Evolutionary conservation across 768 basidiomycete species (phyloP).

Genomic region (Pisolithus sp.): DNA sequence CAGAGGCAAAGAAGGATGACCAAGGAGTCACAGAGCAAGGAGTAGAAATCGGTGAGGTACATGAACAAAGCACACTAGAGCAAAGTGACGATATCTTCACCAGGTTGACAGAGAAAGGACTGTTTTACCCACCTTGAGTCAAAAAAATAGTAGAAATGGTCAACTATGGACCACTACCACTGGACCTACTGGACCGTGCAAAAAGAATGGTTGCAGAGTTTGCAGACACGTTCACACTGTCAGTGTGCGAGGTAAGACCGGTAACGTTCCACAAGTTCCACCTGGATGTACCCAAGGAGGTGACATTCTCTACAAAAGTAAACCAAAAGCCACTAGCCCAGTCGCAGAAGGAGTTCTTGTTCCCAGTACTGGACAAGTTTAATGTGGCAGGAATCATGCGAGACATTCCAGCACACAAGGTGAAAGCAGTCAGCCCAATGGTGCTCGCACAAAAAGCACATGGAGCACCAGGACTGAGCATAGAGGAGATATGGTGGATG

Average conservation of each 20-base stretch:
- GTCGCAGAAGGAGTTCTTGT: conserved; percentile 27
- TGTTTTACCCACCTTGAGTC: conserved; percentile 14
- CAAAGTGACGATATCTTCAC: conserved; percentile 4
- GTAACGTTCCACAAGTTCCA: conserved; percentile 28
- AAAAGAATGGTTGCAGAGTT: conserved; percentile 19
- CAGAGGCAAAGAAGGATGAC: background rate
- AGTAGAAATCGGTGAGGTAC: background rate
- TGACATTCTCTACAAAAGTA: conserved; percentile 26
- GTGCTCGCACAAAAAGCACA: conserved; percentile 10
- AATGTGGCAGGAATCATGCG: conserved; percentile 23
- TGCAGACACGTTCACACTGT: conserved; percentile 30
- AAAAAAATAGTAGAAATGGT: conserved; percentile 12
- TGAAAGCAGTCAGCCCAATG: conserved; percentile 6
- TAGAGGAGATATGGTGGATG: conserved; percentile 3
- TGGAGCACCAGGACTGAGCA: background rate
- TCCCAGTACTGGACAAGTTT: conserved; percentile 30
- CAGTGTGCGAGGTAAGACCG: conserved; percentile 21
- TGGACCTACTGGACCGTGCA: conserved; percentile 18
- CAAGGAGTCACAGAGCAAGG: background rate
- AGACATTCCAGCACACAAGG: conserved; percentile 4
- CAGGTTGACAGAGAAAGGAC: conserved; percentile 4
- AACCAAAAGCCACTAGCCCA: conserved; percentile 27
- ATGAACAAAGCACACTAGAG: background rate
- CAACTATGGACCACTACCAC: conserved; percentile 21
- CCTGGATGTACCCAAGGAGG: conserved; percentile 25